Base-by-base conservation (phyloP, 805 yeast genomes). In the Saccharomyces eubayanus region DNA sequence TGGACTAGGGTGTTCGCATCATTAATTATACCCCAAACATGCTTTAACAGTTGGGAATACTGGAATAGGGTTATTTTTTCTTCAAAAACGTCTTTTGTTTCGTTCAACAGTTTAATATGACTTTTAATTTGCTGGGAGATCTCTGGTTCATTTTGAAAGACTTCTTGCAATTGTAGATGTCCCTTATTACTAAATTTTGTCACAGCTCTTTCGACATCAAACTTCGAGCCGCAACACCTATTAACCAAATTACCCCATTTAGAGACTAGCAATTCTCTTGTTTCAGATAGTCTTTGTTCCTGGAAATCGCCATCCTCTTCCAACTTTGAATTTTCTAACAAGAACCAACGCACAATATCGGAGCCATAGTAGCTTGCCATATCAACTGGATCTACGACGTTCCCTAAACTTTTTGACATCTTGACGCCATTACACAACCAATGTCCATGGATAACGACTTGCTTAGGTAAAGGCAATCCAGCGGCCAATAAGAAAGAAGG, bases 331-430 rank as follows among this genome's bases (percentile, higher is more conserved):
- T 85, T 85, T 60, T 85, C 87, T 70, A 85, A 77, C 54, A 94
- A 70, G 65, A 83, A 89, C 70, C 88, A 83, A 57, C 97, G 75
- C 46, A 90, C 71, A 0, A 87, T 70, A 67, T 87, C 94, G n/a
- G 76, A 68, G 0, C 90, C 96, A 62, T 86, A 88, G 46, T 75
- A 67, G 0, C 79, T 74, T 3, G 81, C 74, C 30, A 85, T 75
- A n/a, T 73, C 79, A 20, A 87, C 65, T 0, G 99, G 99, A 63
- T 94, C 97, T 5, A 92, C 95, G 9, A 92, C 97, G 65, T 94
- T 94, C 0, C 97, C 97, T 52, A 83, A 72, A 53, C 95, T 85
- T 63, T 94, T 94, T 50, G 96, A 87, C 99, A 94, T 94, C 66
- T 94, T 94, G 47, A 82, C 74, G 0, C 98, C 98, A 31, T 83